Evolutionary conservation across 345 rosid species (phyloP).

Genomic region (Gossypium raimondii): DNA sequence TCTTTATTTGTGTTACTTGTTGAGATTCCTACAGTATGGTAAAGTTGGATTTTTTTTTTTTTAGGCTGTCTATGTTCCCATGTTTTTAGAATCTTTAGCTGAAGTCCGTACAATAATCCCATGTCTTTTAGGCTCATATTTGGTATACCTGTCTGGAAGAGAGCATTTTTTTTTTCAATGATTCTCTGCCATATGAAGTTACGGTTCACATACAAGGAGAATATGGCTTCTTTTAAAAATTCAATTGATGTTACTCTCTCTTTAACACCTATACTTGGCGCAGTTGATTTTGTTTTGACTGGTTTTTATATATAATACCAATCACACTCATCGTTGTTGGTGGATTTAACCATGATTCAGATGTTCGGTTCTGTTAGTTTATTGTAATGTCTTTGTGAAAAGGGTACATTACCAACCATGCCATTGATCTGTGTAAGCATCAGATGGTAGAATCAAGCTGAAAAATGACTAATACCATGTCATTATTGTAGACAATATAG

Average conservation of each 20-base stretch:
- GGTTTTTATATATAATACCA: slow-evolving; percentile 46
- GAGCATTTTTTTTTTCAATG: slow-evolving; percentile 17
- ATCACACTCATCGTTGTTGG: slow-evolving; percentile 5
- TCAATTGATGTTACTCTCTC: no score
- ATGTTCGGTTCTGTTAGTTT: slow-evolving; percentile 5
- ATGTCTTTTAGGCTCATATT: slow-evolving; percentile 5
- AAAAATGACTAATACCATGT: not conserved
- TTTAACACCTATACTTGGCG: slow-evolving; percentile 88
- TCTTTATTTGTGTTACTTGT: not conserved
- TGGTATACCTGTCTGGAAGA: not conserved
- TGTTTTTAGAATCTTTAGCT: not conserved
- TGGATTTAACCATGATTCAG: slow-evolving; percentile 4
- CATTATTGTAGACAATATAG: not conserved
- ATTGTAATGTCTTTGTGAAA: not conserved
- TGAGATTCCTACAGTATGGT: not conserved
- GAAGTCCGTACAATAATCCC: not conserved
- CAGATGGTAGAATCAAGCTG: not conserved
- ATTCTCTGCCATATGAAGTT: slow-evolving; percentile 50
- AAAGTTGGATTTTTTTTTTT: not conserved
- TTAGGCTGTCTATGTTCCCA: not conserved
- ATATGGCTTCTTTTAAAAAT: slow-evolving; percentile 34
- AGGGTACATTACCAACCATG: not conserved
- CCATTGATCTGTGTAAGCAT: not conserved
- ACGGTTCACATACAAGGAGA: slow-evolving; percentile 93
- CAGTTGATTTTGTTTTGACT: slow-evolving; percentile 82